phyloP scores from a whole-genome alignment of 352 stramenopile genomes.

The Plasmopara halstedii region DNA sequence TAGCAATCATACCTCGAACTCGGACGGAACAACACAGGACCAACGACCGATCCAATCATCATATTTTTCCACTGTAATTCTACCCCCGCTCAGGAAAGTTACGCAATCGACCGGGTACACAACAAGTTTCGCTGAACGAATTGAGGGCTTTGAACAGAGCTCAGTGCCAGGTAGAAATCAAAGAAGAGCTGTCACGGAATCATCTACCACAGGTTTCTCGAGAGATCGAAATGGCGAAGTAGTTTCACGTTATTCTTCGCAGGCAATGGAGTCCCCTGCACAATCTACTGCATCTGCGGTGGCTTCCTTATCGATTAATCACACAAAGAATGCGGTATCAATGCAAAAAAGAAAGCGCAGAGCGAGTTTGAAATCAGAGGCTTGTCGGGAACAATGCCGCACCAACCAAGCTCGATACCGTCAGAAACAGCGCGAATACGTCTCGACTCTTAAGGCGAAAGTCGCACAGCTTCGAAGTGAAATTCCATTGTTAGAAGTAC shows the following conservation, averaged over 20 bases:
- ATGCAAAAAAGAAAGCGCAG: slow-evolving; percentile 25
- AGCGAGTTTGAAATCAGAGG: slow-evolving; percentile 31
- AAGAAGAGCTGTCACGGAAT: not conserved
- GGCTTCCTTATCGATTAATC: slow-evolving; percentile 12
- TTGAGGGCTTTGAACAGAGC: slow-evolving; percentile 5
- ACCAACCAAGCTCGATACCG: slow-evolving; percentile 52
- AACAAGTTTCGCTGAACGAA: slow-evolving; percentile 7
- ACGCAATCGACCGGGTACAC: slow-evolving; percentile 6
- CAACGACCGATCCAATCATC: slow-evolving; percentile 5
- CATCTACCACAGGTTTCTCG: not conserved
- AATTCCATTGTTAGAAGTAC: slow-evolving; percentile 25
- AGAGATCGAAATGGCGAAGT: not conserved
- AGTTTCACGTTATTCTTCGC: not conserved
- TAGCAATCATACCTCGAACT: not conserved
- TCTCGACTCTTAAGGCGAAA: slow-evolving; percentile 21
- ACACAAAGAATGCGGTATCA: not conserved
- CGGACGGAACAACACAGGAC: not conserved
- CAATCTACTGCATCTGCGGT: slow-evolving; percentile 8
- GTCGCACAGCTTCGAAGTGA: slow-evolving; percentile 29
- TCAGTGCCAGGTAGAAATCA: slow-evolving; percentile 6
- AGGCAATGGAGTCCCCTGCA: slow-evolving; percentile 9
- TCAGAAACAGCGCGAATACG: slow-evolving; percentile 35
- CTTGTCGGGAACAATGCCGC: slow-evolving; percentile 46
- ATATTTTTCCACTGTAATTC: not conserved
- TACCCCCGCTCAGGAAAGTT: slow-evolving; percentile 14